Evolutionary conservation across 2,329 filamentous ascomycete genomes (phyloP).

Genomic region (Fusarium citri): DNA sequence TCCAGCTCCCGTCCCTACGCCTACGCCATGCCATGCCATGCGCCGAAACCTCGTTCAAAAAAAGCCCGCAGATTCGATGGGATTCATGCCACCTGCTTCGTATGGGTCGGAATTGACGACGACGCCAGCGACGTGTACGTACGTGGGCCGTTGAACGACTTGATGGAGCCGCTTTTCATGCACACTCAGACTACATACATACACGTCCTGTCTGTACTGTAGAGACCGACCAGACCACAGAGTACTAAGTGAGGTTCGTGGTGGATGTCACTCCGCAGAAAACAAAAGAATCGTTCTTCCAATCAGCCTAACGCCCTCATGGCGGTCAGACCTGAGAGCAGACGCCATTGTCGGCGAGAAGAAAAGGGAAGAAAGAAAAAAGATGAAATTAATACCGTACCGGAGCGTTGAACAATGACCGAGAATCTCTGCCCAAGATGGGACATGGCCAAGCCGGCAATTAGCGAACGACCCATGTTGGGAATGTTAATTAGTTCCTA

Average conservation of each 20-base stretch:
- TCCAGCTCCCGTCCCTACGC: slow-evolving; percentile 22
- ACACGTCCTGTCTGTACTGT: background rate
- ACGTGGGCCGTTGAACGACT: slow-evolving; percentile 7
- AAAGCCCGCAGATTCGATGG: slow-evolving; percentile 45
- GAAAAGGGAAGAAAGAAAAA: background rate
- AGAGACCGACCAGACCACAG: background rate
- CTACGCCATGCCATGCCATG: slow-evolving; percentile 9
- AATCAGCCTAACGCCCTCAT: slow-evolving; percentile 23
- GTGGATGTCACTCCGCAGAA: slow-evolving; percentile 22
- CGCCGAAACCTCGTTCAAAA: slow-evolving; percentile 35
- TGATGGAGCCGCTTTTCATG: slow-evolving; percentile 1
- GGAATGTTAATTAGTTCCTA: background rate
- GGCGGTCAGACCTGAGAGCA: slow-evolving; percentile 47
- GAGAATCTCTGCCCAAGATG: background rate
- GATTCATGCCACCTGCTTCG: slow-evolving; percentile 22
- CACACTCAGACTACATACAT: background rate
- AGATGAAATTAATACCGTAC: background rate
- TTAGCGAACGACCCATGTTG: slow-evolving; percentile 4
- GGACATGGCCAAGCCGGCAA: slow-evolving; percentile 7
- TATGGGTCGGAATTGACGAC: slow-evolving; percentile 31
- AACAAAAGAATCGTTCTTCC: slow-evolving; percentile 20
- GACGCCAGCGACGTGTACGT: slow-evolving; percentile 32
- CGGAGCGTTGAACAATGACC: background rate
- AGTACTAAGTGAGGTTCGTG: background rate
- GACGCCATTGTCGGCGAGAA: slow-evolving; percentile 36